Evolutionary conservation across 192 early-diverging fungal species (phyloP).

Genomic region (Phlyctochytrium planicorne): DNA sequence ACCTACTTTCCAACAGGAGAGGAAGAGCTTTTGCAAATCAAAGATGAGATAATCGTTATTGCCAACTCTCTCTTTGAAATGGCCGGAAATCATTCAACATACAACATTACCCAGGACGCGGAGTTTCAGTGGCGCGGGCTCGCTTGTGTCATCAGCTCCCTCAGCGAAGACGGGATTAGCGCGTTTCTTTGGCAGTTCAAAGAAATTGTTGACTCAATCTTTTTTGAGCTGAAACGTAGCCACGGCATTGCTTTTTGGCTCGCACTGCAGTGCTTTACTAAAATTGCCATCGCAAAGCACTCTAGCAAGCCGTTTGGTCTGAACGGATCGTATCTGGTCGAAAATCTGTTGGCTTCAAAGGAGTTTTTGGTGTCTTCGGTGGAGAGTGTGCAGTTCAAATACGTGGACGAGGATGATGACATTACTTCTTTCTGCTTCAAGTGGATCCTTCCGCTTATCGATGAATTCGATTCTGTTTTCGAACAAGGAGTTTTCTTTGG

Average conservation of each 20-base stretch:
- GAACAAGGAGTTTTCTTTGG: neutral
- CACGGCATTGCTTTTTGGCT: neutral
- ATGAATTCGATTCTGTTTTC: neutral
- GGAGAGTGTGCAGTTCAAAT: too few relatives aligned
- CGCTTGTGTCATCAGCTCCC: neutral
- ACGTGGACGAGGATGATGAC: too few relatives aligned
- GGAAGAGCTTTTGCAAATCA: neutral
- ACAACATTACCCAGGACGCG: neutral
- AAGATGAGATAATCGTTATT: neutral
- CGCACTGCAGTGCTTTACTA: neutral
- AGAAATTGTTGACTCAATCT: too few relatives aligned
- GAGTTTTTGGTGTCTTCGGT: neutral
- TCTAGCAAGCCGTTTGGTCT: neutral
- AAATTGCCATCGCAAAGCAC: neutral
- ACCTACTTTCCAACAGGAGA: too few relatives aligned
- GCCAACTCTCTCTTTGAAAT: neutral
- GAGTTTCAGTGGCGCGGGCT: neutral
- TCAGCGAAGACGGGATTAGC: too few relatives aligned
- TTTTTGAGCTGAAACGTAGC: too few relatives aligned
- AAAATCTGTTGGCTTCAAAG: neutral
- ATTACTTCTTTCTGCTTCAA: neutral
- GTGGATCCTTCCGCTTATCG: neutral
- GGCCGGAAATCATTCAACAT: neutral
- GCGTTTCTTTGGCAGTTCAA: too few relatives aligned
- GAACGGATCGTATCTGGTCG: neutral